Base-by-base conservation (phyloP, 768 basidiomycete species). In the Strobilomyces dryophilus region DNA sequence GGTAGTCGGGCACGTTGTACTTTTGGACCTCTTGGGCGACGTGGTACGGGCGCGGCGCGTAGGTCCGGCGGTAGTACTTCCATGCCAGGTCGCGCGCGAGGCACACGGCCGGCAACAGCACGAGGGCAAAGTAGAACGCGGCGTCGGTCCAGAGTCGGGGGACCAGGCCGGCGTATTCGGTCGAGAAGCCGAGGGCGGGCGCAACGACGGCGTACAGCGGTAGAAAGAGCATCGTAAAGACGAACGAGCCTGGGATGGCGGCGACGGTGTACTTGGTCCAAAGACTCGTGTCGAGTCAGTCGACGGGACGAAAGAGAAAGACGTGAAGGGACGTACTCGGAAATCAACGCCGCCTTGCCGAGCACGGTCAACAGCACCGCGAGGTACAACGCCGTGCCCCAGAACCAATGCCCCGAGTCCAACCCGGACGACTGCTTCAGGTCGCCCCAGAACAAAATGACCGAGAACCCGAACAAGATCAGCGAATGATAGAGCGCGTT, bases 241-340 rank as follows among this genome's bases (percentile, higher is more conserved):
- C 69, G 66, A 98, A 97, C 3, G 97, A 98, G 18, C 97, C 97
- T 2, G 95, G 97, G 47, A 99, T 99, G 11, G 97, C 95, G 37
- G 92, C 92, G 45, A 98, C 90, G 12, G 95, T 98, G 65, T 98
- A 99, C 67, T 98, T 98, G 1, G 97, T 99, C 97, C 97, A 99
- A n/a, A 99, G 72, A 62, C 95, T 99, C 8, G 51, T 24, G 5
- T 10, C 8, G 26, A 3, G 18, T 17, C 9, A n/a, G 47, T 48
- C 27, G 29, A 6, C 18, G 18, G n/a, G 7, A 26, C 24, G 36
- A 20, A 20, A 43, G 47, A 20, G 47, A 14, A 29, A 34, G 15
- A n/a, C 0, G 12, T 17, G 45, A 6, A 56, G n/a, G 46, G 8
- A 56, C 94, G 65, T 68, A 98, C 97, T 99, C 95, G 5, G 97